Conservation (phyloP, 139 green algal genomes). For the Dunaliella primolecta region DNA sequence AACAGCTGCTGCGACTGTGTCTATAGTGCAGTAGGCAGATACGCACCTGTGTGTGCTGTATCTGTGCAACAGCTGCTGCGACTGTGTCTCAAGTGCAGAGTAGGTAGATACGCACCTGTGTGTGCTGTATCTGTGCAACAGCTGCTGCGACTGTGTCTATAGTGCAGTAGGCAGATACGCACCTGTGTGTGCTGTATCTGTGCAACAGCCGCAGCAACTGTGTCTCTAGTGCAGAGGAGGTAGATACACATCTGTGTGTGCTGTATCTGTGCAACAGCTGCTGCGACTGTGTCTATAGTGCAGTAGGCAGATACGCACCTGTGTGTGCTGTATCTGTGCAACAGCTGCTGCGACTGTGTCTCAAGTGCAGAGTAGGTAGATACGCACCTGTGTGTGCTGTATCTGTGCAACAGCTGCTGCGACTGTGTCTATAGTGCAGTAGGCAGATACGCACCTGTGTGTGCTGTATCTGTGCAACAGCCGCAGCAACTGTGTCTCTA, state of each 20-base stretch:
- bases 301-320: too few relatives aligned
- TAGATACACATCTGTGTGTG: background rate
- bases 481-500: background rate
- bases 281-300: background rate
- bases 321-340: slow-evolving; percentile 2
- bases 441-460: too few relatives aligned
- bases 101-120: too few relatives aligned
- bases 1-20: background rate
- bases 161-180: too few relatives aligned
- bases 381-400: slow-evolving; percentile 5
- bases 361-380: too few relatives aligned
- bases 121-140: slow-evolving; percentile 4
- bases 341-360: background rate
- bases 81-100: background rate
- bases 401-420: background rate
- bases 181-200: slow-evolving; percentile 9
- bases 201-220: background rate
- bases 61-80: background rate
- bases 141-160: background rate
- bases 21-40: too few relatives aligned
- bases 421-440: background rate
- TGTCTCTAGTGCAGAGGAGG: background rate
- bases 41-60: slow-evolving; percentile 4
- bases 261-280: slow-evolving; percentile 1
- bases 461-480: slow-evolving; percentile 4